These are phyloP conservation scores for Thraustotheca clavata DNA, from an alignment of 352 stramenopile species.

Conservation along the genomic window DNA sequence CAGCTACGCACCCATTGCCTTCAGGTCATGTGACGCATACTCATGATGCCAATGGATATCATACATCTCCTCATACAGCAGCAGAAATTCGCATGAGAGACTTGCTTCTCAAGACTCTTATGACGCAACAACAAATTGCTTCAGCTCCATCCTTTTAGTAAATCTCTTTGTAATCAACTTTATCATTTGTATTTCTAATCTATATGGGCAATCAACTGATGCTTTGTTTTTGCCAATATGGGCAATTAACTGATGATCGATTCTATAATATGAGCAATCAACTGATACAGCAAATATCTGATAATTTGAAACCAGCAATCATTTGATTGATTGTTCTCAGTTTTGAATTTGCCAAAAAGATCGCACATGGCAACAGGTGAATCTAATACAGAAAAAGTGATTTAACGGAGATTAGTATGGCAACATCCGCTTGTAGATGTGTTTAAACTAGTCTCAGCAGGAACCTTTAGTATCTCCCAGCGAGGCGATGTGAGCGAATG, in stretches of 20 bases:
- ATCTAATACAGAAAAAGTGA: neutral
- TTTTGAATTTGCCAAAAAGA: neutral
- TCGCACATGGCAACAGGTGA: neutral
- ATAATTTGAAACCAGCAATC: neutral
- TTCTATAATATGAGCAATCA: neutral
- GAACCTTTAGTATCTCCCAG: conserved; percentile 38
- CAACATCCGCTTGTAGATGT: conserved; percentile 83
- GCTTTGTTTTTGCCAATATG: neutral
- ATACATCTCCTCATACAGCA: conserved; percentile 28
- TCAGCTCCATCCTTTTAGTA: conserved; percentile 1
- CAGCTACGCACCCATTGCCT: conserved; percentile 23
- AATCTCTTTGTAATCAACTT: neutral
- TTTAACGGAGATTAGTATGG: conserved; percentile 44
- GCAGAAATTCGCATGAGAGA: conserved; percentile 67
- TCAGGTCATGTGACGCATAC: neutral
- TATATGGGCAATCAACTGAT: neutral
- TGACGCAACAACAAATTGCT: conserved; percentile 70
- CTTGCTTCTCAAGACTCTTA: conserved; percentile 67
- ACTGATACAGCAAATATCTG: neutral
- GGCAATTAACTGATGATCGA: neutral
- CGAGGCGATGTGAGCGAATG: conserved; percentile 63
- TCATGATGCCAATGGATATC: neutral
- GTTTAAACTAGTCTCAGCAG: conserved; percentile 64
- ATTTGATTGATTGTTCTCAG: neutral
- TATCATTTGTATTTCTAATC: neutral